Evolutionary conservation across 2,329 filamentous ascomycete species (phyloP), one percentile per base, ranked within the genome.

Genomic region (Metarhizium humberi): DNA sequence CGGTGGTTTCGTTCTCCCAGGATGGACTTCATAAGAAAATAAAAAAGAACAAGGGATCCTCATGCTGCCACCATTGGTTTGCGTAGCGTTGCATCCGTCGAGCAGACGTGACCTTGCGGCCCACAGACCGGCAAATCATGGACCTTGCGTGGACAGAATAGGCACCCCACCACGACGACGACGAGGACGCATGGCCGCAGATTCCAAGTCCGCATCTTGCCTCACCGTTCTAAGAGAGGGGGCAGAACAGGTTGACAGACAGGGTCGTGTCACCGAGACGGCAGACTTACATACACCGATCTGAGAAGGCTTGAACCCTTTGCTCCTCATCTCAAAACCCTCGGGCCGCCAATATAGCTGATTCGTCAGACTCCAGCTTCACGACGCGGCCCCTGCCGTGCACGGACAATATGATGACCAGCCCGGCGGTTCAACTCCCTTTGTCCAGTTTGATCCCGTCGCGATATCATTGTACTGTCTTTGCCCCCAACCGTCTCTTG

Each of bases 11-110:
- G 42, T 20, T 45, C 42, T 45, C 8, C 42, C 38, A 14, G 14
- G 13, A 13, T 16, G 38, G 38, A 13, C 14, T 20, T 20, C 5
- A 45, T 20, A 20, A 45, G 11, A 18, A 45, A 45, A 20, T 16
- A 16, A 48, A 13, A 16, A 10, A 45, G 5, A 51, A 52, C 2
- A 30, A 34, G 32, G 32, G 32, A 34, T 34, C 32, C 14, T 18
- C 11, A 49, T 30, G 25, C 20, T 38, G n/a, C 20, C 48, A 34
- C 53, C 51, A 62, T 61, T 64, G 62, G 58, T 34, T 43, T 55
- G 46, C 32, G 20, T 52, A 55, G 45, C 20, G 51, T 62, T 56
- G 51, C 58, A 59, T 61, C 57, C 60, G 62, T 66, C 50, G 48
- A 61, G 29, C 16, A 4, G 36, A 38, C 43, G 42, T 56, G 54